Percentiles rank a stretch among this genome's conserved stretches.
Conservation (phyloP, 2,329 filamentous ascomycete genomes). For the Neurospora crassa region DNA sequence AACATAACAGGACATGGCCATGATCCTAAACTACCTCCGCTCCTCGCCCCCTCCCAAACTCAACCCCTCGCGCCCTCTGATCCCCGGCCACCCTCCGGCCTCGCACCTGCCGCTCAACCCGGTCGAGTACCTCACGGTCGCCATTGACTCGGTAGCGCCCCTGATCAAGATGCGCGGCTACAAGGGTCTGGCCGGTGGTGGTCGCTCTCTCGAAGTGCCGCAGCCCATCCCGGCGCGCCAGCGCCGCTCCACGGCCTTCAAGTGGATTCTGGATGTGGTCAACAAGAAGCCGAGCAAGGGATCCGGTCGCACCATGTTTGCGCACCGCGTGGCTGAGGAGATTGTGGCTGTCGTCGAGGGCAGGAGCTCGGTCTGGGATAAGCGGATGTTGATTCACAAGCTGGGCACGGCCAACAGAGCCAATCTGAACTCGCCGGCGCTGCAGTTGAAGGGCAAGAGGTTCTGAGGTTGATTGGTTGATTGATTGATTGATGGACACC, state of each 20-base stretch:
- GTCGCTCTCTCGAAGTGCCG: conserved; percentile 73
- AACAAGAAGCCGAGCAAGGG: conserved; percentile 66
- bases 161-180: conserved; percentile 70
- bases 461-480: not conserved
- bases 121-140: conserved; percentile 77
- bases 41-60: conserved; percentile 71
- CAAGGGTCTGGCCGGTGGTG: conserved; percentile 76
- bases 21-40: conserved; percentile 75
- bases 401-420: conserved; percentile 66
- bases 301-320: conserved; percentile 63
- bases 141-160: conserved; percentile 87
- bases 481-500: not conserved
- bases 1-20: conserved; percentile 64
- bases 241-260: conserved; percentile 66
- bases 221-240: conserved; percentile 66
- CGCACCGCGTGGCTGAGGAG: conserved; percentile 74
- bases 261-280: conserved; percentile 84
- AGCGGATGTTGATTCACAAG: conserved; percentile 69
- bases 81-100: conserved; percentile 68
- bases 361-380: conserved; percentile 74
- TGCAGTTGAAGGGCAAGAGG: conserved; percentile 24
- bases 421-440: conserved; percentile 45
- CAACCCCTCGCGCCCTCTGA: conserved; percentile 59
- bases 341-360: conserved; percentile 83
- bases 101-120: conserved; percentile 81